These are phyloP conservation scores for Prunus fruticosa DNA, from an alignment of 306 rosid genomes.

Conservation along the genomic window DNA sequence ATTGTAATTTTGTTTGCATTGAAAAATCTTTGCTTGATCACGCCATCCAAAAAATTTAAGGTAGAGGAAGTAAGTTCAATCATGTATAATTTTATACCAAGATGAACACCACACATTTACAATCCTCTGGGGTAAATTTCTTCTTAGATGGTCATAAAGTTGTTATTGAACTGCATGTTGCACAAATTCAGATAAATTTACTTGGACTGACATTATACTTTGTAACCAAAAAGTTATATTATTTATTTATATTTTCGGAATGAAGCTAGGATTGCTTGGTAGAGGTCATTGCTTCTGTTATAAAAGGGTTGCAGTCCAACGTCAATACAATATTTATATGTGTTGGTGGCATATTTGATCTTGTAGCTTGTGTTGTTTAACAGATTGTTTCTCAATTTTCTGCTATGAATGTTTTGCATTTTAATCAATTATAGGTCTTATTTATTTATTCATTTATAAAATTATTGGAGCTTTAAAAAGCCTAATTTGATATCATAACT, in stretches of 20 bases:
- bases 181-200: too few species aligned
- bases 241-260: neutral
- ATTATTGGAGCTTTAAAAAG: neutral
- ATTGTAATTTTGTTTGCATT: neutral
- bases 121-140: neutral
- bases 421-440: neutral
- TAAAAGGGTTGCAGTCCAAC: neutral
- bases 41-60: neutral
- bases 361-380: neutral
- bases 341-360: neutral
- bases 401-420: neutral
- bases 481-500: neutral
- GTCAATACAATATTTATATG: neutral
- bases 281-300: neutral
- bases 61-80: neutral
- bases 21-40: neutral
- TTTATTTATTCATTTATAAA: neutral
- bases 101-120: neutral
- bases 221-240: neutral
- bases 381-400: neutral
- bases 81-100: too few species aligned
- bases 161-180: too few species aligned
- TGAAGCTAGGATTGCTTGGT: conserved; percentile 1
- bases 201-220: too few species aligned
- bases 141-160: neutral